phyloP scores from a whole-genome alignment of 2,329 filamentous ascomycete genomes.

The Boeremia exigua region DNA sequence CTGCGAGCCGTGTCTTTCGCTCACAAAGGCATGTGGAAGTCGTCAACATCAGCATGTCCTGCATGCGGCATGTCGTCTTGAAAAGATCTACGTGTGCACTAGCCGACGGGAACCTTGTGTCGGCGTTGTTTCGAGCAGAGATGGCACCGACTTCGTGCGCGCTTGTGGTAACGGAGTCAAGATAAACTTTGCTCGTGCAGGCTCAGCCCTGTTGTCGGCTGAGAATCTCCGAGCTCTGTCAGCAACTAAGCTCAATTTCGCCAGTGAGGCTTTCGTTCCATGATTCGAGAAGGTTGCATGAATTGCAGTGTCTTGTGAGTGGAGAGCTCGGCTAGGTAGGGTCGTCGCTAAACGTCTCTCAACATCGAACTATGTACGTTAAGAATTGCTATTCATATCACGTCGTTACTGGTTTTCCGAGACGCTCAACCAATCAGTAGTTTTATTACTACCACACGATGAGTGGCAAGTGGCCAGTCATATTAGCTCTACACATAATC shows the following conservation, averaged over 20 bases:
- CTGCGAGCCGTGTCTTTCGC: slow-evolving; percentile 5
- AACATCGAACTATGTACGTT: too few relatives aligned
- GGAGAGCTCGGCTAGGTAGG: too few relatives aligned
- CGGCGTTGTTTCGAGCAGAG: slow-evolving; percentile 9
- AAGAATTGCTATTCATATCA: too few relatives aligned
- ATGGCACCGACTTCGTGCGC: slow-evolving; percentile 3
- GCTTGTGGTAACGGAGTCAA: slow-evolving; percentile 11
- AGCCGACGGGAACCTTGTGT: neutral
- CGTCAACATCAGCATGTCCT: neutral
- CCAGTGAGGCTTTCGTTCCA: neutral
- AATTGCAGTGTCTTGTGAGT: too few relatives aligned
- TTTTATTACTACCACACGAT: too few relatives aligned
- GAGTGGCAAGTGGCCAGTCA: too few relatives aligned
- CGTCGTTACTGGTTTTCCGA: too few relatives aligned
- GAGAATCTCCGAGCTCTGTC: slow-evolving; percentile 1
- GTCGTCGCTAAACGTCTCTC: too few relatives aligned
- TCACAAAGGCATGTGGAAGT: neutral
- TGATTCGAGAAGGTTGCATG: slow-evolving; percentile 8
- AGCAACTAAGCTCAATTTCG: neutral
- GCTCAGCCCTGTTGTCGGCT: slow-evolving; percentile 7
- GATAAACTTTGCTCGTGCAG: slow-evolving; percentile 15
- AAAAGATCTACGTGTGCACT: neutral
- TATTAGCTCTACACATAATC: too few relatives aligned
- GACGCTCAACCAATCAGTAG: too few relatives aligned
- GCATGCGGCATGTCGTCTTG: neutral